Conservation (phyloP, 345 rosid species). For the Punica granatum region DNA sequence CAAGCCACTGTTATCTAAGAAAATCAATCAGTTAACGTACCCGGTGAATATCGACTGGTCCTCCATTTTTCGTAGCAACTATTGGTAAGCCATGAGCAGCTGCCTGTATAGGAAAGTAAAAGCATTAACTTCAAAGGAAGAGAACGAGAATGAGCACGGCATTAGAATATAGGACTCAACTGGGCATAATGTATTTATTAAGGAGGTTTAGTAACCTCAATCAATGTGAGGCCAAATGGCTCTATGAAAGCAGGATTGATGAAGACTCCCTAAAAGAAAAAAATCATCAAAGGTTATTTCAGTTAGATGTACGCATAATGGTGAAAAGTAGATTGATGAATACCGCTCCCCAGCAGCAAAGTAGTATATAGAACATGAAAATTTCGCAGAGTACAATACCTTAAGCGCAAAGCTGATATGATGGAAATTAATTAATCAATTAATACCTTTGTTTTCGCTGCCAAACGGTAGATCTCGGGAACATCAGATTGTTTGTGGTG, state of each 20-base stretch:
- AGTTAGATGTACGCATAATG: too few species aligned
- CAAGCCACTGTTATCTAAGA: neutral
- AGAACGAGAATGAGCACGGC: neutral
- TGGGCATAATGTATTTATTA: neutral
- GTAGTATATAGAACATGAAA: neutral
- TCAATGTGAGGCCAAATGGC: slow-evolving; percentile 64
- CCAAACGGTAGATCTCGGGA: slow-evolving; percentile 61
- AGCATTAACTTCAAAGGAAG: neutral
- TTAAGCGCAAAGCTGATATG: neutral
- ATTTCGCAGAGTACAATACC: neutral
- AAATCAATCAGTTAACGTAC: slow-evolving; percentile 15
- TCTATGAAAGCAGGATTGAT: slow-evolving; percentile 69
- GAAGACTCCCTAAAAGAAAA: slow-evolving; percentile 57
- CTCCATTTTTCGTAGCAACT: slow-evolving; percentile 66
- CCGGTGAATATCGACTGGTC: slow-evolving; percentile 63
- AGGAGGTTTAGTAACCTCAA: slow-evolving; percentile 29
- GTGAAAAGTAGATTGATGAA: slow-evolving; percentile 10
- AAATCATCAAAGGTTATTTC: slow-evolving; percentile 10
- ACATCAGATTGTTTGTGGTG: slow-evolving; percentile 70
- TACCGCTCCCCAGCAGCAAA: neutral
- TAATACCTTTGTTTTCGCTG: slow-evolving; percentile 62
- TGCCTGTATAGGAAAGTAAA: slow-evolving; percentile 31
- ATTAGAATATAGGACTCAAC: neutral
- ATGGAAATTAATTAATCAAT: neutral
- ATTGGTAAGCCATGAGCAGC: slow-evolving; percentile 65